phyloP scores from a whole-genome alignment of 805 yeast species.

The Wickerhamiella shivajii region DNA sequence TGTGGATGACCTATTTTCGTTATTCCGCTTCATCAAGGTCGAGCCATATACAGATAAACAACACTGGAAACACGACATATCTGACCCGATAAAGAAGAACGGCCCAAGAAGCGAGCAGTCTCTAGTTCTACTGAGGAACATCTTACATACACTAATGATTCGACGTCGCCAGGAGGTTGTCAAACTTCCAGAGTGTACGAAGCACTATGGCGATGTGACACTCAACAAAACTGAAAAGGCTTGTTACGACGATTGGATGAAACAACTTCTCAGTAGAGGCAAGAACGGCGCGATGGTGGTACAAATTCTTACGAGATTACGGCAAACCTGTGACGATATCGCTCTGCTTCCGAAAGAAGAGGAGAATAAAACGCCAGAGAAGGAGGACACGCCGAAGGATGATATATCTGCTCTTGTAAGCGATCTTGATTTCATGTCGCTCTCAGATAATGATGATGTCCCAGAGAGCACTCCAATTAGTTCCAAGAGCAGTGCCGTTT shows the following conservation, averaged over 20 bases:
- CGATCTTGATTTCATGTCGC: no score
- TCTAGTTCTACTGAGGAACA: slow-evolving; percentile 18
- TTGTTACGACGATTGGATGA: neutral
- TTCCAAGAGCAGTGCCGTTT: slow-evolving; percentile 25
- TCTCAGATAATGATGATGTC: no score
- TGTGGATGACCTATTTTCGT: slow-evolving; percentile 37
- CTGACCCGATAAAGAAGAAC: slow-evolving; percentile 18
- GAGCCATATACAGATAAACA: slow-evolving; percentile 18
- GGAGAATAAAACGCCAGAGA: neutral
- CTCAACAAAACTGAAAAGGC: slow-evolving; percentile 3
- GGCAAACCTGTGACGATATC: slow-evolving; percentile 14
- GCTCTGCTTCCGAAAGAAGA: slow-evolving; percentile 5
- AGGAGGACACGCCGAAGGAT: neutral
- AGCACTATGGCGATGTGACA: slow-evolving; percentile 1
- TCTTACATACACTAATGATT: slow-evolving; percentile 28
- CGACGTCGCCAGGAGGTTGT: slow-evolving; percentile 33
- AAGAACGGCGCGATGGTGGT: slow-evolving; percentile 3
- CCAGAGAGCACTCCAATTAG: no score
- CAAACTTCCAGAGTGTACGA: slow-evolving; percentile 12
- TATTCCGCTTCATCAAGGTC: slow-evolving; percentile 30
- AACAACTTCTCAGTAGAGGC: neutral
- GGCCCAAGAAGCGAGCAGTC: slow-evolving; percentile 12
- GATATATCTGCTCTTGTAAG: neutral
- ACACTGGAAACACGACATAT: slow-evolving; percentile 19
- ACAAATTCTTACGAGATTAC: slow-evolving; percentile 10